Evolutionary conservation across 164 flowering plant species (phyloP).

Genomic region (Kalanchoe fedtschenkoi): DNA sequence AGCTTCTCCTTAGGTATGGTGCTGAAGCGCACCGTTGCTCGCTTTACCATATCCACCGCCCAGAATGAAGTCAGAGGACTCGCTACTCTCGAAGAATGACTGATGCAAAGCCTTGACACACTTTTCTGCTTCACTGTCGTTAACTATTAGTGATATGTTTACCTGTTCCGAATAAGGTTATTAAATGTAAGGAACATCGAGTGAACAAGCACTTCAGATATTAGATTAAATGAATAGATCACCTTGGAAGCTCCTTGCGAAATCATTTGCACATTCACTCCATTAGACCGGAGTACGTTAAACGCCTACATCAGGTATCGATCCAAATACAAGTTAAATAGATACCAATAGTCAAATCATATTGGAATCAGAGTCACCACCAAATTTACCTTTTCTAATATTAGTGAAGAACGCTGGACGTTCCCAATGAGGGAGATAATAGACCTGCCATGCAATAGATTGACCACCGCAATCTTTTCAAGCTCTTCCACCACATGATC

Average conservation of each 20-base stretch:
- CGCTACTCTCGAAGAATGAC: conserved; percentile 46
- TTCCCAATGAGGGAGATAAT: conserved; percentile 96
- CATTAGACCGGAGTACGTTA: conserved; percentile 47
- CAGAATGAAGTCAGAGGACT: conserved; percentile 17
- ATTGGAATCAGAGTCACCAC: background rate
- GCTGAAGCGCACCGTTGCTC: background rate
- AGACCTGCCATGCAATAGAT: conserved; percentile 73
- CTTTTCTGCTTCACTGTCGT: conserved; percentile 67
- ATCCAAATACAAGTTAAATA: background rate
- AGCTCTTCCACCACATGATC: conserved; percentile 91
- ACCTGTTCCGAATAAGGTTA: conserved; percentile 30
- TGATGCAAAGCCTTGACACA: conserved; percentile 64
- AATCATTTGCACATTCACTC: conserved; percentile 95
- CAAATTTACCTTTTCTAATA: conserved; percentile 69
- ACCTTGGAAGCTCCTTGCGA: conserved; percentile 99
- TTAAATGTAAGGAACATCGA: background rate
- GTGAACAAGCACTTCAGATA: background rate
- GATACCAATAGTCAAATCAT: background rate
- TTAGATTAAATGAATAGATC: conserved; percentile 10
- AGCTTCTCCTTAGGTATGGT: background rate
- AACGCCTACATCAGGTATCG: conserved; percentile 48
- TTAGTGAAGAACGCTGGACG: conserved; percentile 78
- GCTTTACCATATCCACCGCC: conserved; percentile 14
- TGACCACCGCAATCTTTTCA: conserved; percentile 85
- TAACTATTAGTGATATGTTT: conserved; percentile 72